Base-by-base conservation (phyloP, 179 eudicot species). In the Silene coronaria region DNA sequence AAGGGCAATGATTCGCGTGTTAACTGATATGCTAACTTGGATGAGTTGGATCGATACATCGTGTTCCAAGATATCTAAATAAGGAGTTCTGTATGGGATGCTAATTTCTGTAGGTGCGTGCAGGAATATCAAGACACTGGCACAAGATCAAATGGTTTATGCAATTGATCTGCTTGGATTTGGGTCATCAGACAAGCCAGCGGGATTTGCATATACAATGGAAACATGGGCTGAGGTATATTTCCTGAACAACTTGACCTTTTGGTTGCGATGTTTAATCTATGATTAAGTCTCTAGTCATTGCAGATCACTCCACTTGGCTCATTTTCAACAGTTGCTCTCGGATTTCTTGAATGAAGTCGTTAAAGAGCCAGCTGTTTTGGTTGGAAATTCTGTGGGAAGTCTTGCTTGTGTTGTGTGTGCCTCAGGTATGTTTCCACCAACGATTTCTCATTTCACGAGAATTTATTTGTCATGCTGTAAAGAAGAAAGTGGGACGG, bases 91-190 rank as follows among this genome's bases (percentile, higher is more conserved):
- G 21, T 26, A 27, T 46, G 14, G 38, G 59, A 53, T 48, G 30
- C 27, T 76, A 53, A 65, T 59, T n/a, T 6, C 3, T 67, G 74
- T 19, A 71, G 77, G 58, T 78, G 17, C 58, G 67, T 82, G 75
- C 87, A 91, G 96, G 88, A 94, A 94, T 84, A 90, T 94, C 67
- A 79, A 68, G 62, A 82, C 87, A 0, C 79, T 94, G 61, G 86
- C 98, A 68, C 87, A 92, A 78, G 77, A 77, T 78, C 80, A 82
- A 38, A 85, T 72, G 19, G 98, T 94, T 19, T 94, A 94, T 77
- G 94, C 91, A 32, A 80, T 94, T 75, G 98, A 94, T 84, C 96
- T 94, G 75, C 87, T 93, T 71, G 97, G 98, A n/a, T 93, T 93
- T 85, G 98, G 98, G 48, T 84, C 83, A 72, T 93, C 98, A 9